Percentiles rank a stretch among this genome's conserved stretches.
phyloP scores from a whole-genome alignment of 1,284 basidiomycete species.

The Takashimella tepidaria region DNA sequence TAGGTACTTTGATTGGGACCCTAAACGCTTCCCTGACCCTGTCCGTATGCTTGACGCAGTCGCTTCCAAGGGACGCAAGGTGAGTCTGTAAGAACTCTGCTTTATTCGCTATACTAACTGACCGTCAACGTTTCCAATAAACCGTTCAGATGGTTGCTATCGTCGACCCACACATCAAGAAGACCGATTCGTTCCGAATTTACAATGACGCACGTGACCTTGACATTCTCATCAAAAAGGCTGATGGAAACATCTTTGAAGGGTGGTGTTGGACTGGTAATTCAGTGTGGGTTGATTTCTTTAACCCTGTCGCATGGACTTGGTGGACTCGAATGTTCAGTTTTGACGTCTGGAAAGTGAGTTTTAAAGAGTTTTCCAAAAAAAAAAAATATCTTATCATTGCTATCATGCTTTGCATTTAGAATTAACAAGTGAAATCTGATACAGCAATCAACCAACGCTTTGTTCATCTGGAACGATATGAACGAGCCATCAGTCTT shows the following conservation, averaged over 20 bases:
- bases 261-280: slow-evolving; percentile 99
- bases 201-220: slow-evolving; percentile 80
- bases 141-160: slow-evolving; percentile 83
- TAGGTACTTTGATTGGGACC: slow-evolving; percentile 97
- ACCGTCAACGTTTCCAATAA: neutral
- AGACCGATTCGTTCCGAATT: slow-evolving; percentile 69
- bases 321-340: slow-evolving; percentile 89
- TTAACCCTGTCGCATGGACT: slow-evolving; percentile 82
- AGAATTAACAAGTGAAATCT: neutral
- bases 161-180: slow-evolving; percentile 93
- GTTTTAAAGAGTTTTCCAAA: no score
- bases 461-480: slow-evolving; percentile 93
- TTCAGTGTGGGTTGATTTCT: slow-evolving; percentile 94
- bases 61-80: slow-evolving; percentile 79
- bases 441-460: slow-evolving; percentile 55
- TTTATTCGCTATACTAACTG: no score
- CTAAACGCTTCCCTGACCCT: slow-evolving; percentile 86
- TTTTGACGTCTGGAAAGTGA: slow-evolving; percentile 52
- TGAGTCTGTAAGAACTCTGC: no score
- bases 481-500: slow-evolving; percentile 99
- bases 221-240: slow-evolving; percentile 74
- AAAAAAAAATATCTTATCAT: no score
- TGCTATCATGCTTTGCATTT: neutral
- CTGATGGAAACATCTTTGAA: slow-evolving; percentile 80
- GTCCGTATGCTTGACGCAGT: slow-evolving; percentile 88